Base-by-base conservation (phyloP, 108 stramenopile genomes). In the Nitzschia sp. region DNA sequence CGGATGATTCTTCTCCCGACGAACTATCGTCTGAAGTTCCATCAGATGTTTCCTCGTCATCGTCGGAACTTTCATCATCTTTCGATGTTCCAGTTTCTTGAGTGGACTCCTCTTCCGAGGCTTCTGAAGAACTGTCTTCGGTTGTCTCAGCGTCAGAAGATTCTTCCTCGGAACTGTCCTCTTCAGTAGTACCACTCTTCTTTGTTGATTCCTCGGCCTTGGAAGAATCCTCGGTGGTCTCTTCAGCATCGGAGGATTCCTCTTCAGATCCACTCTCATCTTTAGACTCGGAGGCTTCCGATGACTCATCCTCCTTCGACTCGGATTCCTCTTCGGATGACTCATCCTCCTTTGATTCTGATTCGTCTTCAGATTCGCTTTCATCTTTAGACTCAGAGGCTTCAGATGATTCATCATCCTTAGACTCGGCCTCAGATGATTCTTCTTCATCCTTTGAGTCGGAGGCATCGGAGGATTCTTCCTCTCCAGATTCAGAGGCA, bases 181-280 rank as follows among this genome's bases (percentile, higher is more conserved):
- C 21, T 30, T 29, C 54, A 31, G 51, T n/a, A 11, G 17, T n/a
- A 2, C 28, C n/a, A n/a, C n/a, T n/a, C n/a, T n/a, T 59, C 9
- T 59, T 29, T 8, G 34, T 32, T 46, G 61, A 24, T 38, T 46
- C 61, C 8, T 35, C 66, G 3, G 26, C 54, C 26, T 42, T 23
- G 5, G 62, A 63, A 54, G 42, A 24, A 3, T 53, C 60, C 26
- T 53, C 60, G 8, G 70, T 32, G 9, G 70, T 47, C 53, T 51
- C 64, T 18, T 29, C 27, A 24, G 45, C 55, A 28, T 59, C 62
- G 11, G 66, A 68, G 25, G 54, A 5, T 15, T 59, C 58, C 34
- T 32, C 51, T 32, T 48, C 74, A 54, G 42, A 58, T 2, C 35
- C 31, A 21, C 30, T 54, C 33, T 55, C 63, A 19, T 55, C 54